phyloP scores from a whole-genome alignment of 768 basidiomycete species.

The Russula brevipes region DNA sequence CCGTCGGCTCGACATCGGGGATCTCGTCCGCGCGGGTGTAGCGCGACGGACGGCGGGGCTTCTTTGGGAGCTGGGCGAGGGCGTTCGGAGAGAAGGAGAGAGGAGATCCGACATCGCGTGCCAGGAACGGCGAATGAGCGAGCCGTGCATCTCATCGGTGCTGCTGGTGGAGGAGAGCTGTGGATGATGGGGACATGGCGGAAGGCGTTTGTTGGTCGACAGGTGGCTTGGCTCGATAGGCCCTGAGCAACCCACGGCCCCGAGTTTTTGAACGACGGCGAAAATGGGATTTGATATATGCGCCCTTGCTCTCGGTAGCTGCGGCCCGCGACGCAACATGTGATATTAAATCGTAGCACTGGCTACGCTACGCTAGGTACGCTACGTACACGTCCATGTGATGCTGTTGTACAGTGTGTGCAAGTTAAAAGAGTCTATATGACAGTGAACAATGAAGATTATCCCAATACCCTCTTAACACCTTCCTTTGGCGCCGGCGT shows the following conservation, averaged over 20 bases:
- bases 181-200: slow-evolving; percentile 1
- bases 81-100: slow-evolving; percentile 65
- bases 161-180: slow-evolving; percentile 16
- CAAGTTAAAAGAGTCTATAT: not conserved
- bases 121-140: slow-evolving; percentile 54
- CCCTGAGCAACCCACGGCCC: not conserved
- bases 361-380: no score
- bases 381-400: no score
- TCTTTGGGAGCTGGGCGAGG: slow-evolving; percentile 43
- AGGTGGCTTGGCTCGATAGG: not conserved
- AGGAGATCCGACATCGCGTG: slow-evolving; percentile 53
- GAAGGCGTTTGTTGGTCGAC: not conserved
- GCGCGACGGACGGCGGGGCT: slow-evolving; percentile 35
- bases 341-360: not conserved
- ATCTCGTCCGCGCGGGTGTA: slow-evolving; percentile 73
- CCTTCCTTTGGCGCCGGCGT: slow-evolving; percentile 77
- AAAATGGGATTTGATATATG: not conserved
- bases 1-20: slow-evolving; percentile 48
- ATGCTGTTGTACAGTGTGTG: not conserved
- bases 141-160: slow-evolving; percentile 27
- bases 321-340: not conserved
- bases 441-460: slow-evolving; percentile 8
- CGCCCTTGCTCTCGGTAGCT: not conserved
- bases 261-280: not conserved
- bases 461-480: slow-evolving; percentile 59